Evolutionary conservation across 495 filamentous ascomycete species (phyloP).

Genomic region (Penicillium atrosanguineum): DNA sequence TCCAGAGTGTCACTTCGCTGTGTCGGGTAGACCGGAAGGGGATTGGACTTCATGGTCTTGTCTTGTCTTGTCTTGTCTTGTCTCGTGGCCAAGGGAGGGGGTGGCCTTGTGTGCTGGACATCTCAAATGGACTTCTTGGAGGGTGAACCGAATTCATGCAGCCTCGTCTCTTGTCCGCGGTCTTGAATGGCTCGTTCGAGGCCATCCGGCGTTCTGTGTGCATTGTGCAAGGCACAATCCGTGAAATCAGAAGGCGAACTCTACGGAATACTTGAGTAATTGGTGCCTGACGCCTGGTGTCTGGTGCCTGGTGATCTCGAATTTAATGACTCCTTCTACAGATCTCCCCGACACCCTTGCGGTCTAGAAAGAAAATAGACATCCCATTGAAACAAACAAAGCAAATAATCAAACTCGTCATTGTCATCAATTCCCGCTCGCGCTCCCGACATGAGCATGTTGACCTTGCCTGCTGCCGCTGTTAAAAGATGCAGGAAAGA

Average conservation of each 20-base stretch:
- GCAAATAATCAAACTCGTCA: slow-evolving; percentile 14
- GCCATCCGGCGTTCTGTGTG: no score
- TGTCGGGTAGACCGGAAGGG: background rate
- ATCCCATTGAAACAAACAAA: slow-evolving; percentile 17
- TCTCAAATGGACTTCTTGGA: no score
- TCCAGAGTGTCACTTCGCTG: background rate
- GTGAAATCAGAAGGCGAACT: background rate
- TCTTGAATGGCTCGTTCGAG: no score
- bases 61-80: no score
- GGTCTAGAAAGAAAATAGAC: slow-evolving; percentile 6
- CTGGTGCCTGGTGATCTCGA: background rate
- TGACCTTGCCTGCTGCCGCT: background rate
- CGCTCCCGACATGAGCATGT: background rate
- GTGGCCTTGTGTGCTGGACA: no score
- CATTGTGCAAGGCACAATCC: background rate
- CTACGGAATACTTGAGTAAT: background rate
- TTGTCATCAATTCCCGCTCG: slow-evolving; percentile 12
- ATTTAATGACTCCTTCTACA: background rate
- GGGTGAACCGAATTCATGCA: no score
- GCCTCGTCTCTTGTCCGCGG: no score
- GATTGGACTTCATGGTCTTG: no score
- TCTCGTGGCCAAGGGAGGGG: no score
- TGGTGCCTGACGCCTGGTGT: background rate
- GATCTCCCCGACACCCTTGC: background rate
- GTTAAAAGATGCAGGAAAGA: background rate